Base-by-base conservation (phyloP, 2,329 filamentous ascomycete species). In the Zalaria obscura region DNA sequence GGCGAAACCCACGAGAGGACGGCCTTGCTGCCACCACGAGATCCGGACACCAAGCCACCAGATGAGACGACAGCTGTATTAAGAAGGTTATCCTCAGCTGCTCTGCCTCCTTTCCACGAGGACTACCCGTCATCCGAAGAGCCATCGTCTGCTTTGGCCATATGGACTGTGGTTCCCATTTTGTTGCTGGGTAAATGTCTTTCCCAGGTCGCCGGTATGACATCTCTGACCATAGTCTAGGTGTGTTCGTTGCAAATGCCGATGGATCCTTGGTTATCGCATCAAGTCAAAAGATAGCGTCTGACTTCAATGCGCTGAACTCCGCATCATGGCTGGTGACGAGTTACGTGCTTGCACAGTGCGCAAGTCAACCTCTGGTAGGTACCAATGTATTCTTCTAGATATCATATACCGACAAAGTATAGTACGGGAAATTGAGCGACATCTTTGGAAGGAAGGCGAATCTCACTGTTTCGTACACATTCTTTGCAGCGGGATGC, bases 241-340 rank as follows among this genome's bases (percentile, higher is more conserved):
- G 74, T 7, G 74, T 80, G 9, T 83, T 85, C 48, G 72, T 82
- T 8, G 71, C 73, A 5, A 77, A 78, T 41, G 71, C 73, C 10
- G 81, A 86, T 51, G 60, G 64, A 0, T 78, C 76, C 1, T 61
- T 85, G 0, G 69, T 85, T 0, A 61, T 85, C 28, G 79, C 81
- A 0, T 81, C 79, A 0, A 75, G 80, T 44, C 71, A 73, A 1
- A 64, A 56, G n/a, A 64, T 70, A 34, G 57, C 66, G 0, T 68
- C 66, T 0, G 63, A 68, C 18, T 69, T 70, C 44, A 49, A 63
- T 40, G 55, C 58, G 10, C 51, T 68, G 4, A 53, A 58, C 7
- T 53, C 59, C 25, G 64, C 62, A 1, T 60, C 56, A 29, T 70
- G 66, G 66, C 55, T 70, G 0, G 46, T 68, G 5, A 61, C 60